Evolutionary conservation across 352 stramenopile genomes (phyloP).

Genomic region (Pythium monospermum): DNA sequence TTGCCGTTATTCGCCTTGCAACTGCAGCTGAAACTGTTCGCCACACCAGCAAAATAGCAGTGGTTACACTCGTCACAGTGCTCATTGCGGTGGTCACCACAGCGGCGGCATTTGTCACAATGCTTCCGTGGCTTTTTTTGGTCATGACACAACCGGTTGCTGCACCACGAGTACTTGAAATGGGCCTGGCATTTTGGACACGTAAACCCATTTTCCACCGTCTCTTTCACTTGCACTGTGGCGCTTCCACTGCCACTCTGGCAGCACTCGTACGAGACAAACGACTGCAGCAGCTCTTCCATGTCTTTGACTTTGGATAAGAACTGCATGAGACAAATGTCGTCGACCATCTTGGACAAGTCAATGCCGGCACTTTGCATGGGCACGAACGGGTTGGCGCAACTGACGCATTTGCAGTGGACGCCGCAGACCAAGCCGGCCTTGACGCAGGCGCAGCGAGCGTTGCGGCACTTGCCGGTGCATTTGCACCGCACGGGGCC

Average conservation of each 20-base stretch:
- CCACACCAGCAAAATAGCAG: slow-evolving; percentile 81
- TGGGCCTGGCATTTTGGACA: slow-evolving; percentile 51
- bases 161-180: slow-evolving; percentile 83
- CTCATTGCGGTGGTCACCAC: slow-evolving; percentile 74
- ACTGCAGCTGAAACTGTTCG: slow-evolving; percentile 80
- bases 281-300: slow-evolving; percentile 72
- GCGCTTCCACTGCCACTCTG: no score
- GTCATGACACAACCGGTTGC: slow-evolving; percentile 63
- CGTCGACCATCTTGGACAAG: slow-evolving; percentile 56
- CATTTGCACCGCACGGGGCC: slow-evolving; percentile 61
- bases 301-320: slow-evolving; percentile 83
- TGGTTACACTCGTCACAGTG: slow-evolving; percentile 80
- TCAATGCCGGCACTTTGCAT: slow-evolving; percentile 68
- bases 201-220: slow-evolving; percentile 51
- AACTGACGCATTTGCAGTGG: slow-evolving; percentile 76
- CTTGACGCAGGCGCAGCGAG: slow-evolving; percentile 77
- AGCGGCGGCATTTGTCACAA: slow-evolving; percentile 73
- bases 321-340: slow-evolving; percentile 80
- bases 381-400: slow-evolving; percentile 72
- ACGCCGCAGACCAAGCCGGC: slow-evolving; percentile 68
- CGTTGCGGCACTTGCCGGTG: slow-evolving; percentile 80
- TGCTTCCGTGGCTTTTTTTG: slow-evolving; percentile 76
- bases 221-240: slow-evolving; percentile 61
- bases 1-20: slow-evolving; percentile 40
- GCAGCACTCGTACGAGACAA: slow-evolving; percentile 61